Conservation (phyloP, 768 basidiomycete genomes). For the Phaeotremella skinneri region DNA sequence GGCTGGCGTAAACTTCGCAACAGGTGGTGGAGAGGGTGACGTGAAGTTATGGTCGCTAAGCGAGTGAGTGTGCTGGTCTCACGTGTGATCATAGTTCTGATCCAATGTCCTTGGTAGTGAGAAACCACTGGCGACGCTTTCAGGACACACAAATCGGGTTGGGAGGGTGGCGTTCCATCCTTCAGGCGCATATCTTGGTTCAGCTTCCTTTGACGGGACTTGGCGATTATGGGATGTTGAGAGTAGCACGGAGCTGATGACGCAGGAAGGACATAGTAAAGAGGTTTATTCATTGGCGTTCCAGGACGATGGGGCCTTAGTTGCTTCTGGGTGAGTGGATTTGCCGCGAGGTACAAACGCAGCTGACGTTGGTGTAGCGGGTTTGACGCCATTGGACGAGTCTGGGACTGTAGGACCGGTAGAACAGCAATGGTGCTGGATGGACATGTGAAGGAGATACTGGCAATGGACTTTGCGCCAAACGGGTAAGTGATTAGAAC, state of each 20-base stretch:
- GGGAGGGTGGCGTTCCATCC: constrained; percentile 96
- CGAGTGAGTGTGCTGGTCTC: constrained; percentile 59
- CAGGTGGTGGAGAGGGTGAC: constrained; percentile 81
- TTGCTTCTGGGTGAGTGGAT: constrained; percentile 77
- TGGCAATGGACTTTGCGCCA: constrained; percentile 86
- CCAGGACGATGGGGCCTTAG: constrained; percentile 88
- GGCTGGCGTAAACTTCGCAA: constrained; percentile 76
- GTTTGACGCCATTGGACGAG: constrained; percentile 90
- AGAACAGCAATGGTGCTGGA: constrained; percentile 97
- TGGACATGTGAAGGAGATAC: constrained; percentile 90
- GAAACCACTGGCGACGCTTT: constrained; percentile 75
- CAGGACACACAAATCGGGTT: constrained; percentile 85
- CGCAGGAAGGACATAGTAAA: constrained; percentile 96
- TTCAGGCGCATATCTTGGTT: constrained; percentile 86
- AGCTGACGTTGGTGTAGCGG: constrained; percentile 60
- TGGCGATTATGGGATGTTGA: constrained; percentile 96
- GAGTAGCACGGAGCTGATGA: constrained; percentile 72
- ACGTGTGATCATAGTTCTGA: background rate
- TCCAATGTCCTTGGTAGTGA: constrained; percentile 59
- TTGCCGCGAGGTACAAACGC: background rate
- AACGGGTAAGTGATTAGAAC: constrained; percentile 71
- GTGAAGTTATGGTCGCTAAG: constrained; percentile 87
- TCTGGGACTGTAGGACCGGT: constrained; percentile 95
- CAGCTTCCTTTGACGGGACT: constrained; percentile 93
- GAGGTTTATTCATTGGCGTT: constrained; percentile 96